phyloP scores from a whole-genome alignment of 164 flowering plant genomes.

The Umbilicus rupestris region DNA sequence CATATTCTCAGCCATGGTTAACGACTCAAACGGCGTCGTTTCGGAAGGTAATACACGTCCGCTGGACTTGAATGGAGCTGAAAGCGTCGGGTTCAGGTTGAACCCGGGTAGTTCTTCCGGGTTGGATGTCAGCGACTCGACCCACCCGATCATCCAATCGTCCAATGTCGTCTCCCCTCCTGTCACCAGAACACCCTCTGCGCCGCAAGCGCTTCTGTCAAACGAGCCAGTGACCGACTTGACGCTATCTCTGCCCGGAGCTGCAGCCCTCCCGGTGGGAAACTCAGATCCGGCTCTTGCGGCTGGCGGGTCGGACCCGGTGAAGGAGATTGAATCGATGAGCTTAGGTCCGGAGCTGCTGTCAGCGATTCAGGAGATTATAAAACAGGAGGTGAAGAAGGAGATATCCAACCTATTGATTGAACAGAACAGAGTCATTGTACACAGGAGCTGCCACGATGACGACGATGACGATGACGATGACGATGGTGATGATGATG shows the following conservation, averaged over 20 bases:
- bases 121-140: constrained; percentile 3
- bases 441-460: background rate
- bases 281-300: background rate
- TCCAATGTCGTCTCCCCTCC: too few species aligned
- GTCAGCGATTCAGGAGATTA: constrained; percentile 9
- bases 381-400: constrained; percentile 9
- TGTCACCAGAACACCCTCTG: background rate
- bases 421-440: constrained; percentile 2
- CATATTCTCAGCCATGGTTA: constrained; percentile 15
- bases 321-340: background rate
- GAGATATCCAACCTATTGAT: background rate
- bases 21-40: background rate
- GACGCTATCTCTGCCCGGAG: constrained; percentile 1
- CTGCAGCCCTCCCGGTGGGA: too few species aligned
- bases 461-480: too few species aligned
- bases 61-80: constrained; percentile 4
- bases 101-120: background rate
- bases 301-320: background rate
- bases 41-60: background rate
- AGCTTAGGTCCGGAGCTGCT: constrained; percentile 2
- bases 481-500: background rate
- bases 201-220: background rate
- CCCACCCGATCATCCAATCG: background rate
- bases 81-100: background rate
- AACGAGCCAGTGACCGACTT: background rate